Percentiles rank a stretch among this genome's conserved stretches.
Conservation (phyloP, 768 basidiomycete genomes). For the Candolleomyces aberdarensis region DNA sequence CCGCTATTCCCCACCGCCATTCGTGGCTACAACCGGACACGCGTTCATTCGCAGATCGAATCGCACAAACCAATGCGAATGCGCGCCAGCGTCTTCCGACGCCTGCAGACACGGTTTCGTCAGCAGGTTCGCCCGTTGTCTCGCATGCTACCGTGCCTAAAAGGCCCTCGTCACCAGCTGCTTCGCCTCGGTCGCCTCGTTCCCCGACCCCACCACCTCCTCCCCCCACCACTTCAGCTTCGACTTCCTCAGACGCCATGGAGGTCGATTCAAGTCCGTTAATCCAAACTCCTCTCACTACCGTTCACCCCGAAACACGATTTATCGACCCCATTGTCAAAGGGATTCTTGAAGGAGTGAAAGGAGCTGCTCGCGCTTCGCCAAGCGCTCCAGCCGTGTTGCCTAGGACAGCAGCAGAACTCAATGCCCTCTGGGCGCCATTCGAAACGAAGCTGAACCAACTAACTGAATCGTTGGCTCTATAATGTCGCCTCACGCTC, state of each 20-base stretch:
- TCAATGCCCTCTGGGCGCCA: conserved; percentile 18
- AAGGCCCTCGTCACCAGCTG: too few species aligned
- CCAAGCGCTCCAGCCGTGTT: background rate
- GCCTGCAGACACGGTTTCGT: background rate
- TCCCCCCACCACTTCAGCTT: too few species aligned
- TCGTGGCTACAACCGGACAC: background rate
- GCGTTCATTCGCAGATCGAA: too few species aligned
- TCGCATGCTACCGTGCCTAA: background rate
- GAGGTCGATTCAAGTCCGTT: background rate
- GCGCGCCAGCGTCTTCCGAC: background rate
- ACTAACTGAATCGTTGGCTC: conserved; percentile 12
- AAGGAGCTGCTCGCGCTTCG: background rate
- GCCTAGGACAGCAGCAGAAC: conserved; percentile 17
- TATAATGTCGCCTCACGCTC: too few species aligned
- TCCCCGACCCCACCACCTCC: too few species aligned
- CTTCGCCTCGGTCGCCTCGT: too few species aligned
- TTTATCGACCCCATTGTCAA: background rate
- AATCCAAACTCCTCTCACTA: background rate
- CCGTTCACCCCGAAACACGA: too few species aligned
- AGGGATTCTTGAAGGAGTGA: background rate
- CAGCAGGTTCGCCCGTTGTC: background rate
- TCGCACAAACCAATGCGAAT: background rate
- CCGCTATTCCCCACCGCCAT: background rate
- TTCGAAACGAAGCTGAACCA: conserved; percentile 5
- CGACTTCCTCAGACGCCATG: too few species aligned